phyloP scores from a whole-genome alignment of 2,329 filamentous ascomycete genomes.

The Zalaria obscura region DNA sequence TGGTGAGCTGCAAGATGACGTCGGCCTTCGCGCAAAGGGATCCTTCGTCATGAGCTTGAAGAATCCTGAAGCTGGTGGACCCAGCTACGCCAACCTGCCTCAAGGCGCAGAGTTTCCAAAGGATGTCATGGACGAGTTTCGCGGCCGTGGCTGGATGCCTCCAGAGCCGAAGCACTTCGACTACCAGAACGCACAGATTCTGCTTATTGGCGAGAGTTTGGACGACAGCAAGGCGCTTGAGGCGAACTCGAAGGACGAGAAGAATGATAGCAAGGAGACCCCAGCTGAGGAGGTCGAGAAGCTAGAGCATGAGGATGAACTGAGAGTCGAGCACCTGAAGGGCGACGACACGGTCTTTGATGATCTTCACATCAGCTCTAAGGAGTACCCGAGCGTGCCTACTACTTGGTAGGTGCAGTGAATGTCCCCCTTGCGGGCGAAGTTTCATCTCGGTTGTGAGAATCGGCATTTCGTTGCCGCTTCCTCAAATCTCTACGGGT shows the following conservation, averaged over 20 bases:
- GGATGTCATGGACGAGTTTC: constrained; percentile 59
- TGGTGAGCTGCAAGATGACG: constrained; percentile 58
- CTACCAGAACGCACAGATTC: constrained; percentile 59
- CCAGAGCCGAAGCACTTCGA: constrained; percentile 60
- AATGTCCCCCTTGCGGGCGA: too few relatives aligned
- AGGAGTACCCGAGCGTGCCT: constrained; percentile 49
- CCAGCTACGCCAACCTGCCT: constrained; percentile 47
- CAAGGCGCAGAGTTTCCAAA: constrained; percentile 56
- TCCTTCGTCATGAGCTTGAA: constrained; percentile 69
- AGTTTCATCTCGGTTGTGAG: too few relatives aligned
- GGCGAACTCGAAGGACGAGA: constrained; percentile 41
- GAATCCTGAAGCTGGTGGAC: constrained; percentile 59
- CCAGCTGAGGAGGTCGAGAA: constrained; percentile 60
- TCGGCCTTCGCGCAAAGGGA: constrained; percentile 57
- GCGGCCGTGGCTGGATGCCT: constrained; percentile 58
- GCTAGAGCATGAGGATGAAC: constrained; percentile 60
- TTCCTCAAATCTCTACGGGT: too few relatives aligned
- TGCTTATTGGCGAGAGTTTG: constrained; percentile 59
- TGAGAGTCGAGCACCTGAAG: constrained; percentile 46
- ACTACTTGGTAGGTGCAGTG: constrained; percentile 40
- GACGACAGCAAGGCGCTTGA: constrained; percentile 44
- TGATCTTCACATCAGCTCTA: constrained; percentile 44
- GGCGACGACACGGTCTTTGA: constrained; percentile 47
- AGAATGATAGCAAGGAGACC: constrained; percentile 41
- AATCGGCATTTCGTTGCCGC: too few relatives aligned